Percentiles rank a stretch among this genome's conserved stretches.
phyloP scores from a whole-genome alignment of 352 stramenopile species.

The Globisporangium spiculum region DNA sequence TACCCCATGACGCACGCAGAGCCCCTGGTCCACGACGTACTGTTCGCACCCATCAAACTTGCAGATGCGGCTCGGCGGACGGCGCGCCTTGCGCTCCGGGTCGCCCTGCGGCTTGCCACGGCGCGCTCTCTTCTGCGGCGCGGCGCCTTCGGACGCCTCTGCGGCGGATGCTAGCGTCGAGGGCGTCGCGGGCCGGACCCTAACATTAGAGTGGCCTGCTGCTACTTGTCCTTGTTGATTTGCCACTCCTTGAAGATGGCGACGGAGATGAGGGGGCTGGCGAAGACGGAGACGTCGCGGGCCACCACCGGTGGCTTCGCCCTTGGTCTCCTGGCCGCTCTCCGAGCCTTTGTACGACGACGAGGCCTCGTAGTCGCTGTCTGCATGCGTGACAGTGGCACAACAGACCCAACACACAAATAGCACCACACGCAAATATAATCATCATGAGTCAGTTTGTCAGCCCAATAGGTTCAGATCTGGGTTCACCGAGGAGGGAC shows the following conservation, averaged over 20 bases:
- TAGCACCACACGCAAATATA: not conserved
- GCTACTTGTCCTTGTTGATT: not conserved
- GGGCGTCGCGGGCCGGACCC: not conserved
- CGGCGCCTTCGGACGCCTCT: not conserved
- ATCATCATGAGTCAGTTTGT: not conserved
- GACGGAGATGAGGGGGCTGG: not conserved
- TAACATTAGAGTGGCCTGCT: not conserved
- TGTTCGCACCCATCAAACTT: slow-evolving; percentile 73
- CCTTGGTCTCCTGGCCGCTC: slow-evolving; percentile 5
- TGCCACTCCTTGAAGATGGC: not conserved
- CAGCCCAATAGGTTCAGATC: slow-evolving; percentile 8
- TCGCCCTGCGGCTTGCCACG: slow-evolving; percentile 30
- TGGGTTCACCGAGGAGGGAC: not conserved
- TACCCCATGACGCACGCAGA: slow-evolving; percentile 72
- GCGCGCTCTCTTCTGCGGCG: not conserved
- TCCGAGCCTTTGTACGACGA: slow-evolving; percentile 9
- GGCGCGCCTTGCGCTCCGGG: slow-evolving; percentile 46
- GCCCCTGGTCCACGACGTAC: slow-evolving; percentile 77
- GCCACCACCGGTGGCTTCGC: not conserved
- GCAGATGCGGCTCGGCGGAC: slow-evolving; percentile 63
- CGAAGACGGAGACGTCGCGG: not conserved
- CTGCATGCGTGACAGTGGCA: slow-evolving; percentile 13
- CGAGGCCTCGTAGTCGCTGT: slow-evolving; percentile 19
- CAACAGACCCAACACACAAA: not conserved
- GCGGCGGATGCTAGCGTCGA: not conserved